Conservation (phyloP, 129 eudicot genomes). For the Erigeron canadensis region DNA sequence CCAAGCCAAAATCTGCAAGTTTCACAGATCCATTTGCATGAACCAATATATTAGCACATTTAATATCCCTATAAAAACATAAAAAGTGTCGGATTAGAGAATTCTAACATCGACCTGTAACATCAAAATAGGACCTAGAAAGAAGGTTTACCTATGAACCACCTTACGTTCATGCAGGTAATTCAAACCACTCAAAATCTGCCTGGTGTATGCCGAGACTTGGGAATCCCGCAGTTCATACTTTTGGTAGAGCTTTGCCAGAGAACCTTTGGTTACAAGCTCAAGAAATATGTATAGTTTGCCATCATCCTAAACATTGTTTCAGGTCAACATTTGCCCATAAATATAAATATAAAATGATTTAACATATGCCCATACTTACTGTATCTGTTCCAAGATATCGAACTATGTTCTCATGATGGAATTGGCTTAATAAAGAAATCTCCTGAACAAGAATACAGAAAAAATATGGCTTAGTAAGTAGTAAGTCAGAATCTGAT, state of each 20-base stretch:
- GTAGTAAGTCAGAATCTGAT: constrained; percentile 13
- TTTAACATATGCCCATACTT: no score
- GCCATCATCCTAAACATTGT: constrained; percentile 54
- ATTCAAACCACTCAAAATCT: constrained; percentile 70
- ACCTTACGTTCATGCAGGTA: constrained; percentile 72
- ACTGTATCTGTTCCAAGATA: constrained; percentile 84
- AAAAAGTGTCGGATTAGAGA: constrained; percentile 11
- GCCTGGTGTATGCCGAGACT: constrained; percentile 79
- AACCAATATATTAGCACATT: constrained; percentile 93
- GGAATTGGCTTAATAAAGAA: constrained; percentile 66
- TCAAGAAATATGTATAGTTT: constrained; percentile 86
- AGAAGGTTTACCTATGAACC: constrained; percentile 68
- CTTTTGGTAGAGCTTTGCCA: constrained; percentile 63
- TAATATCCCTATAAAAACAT: constrained; percentile 64
- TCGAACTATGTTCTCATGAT: constrained; percentile 75
- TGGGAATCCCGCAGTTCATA: constrained; percentile 72
- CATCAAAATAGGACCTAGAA: neutral
- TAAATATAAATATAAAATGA: neutral
- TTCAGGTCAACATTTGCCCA: constrained; percentile 13
- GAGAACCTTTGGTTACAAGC: constrained; percentile 84
- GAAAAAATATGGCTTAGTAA: constrained; percentile 3
- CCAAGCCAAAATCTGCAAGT: constrained; percentile 98
- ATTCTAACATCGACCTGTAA: neutral
- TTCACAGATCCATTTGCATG: constrained; percentile 79
- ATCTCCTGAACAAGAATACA: constrained; percentile 59